Percentiles rank a stretch among this genome's conserved stretches.
These are phyloP conservation scores for Cutaneotrichosporon cyanovorans DNA, from an alignment of 1,284 basidiomycete genomes.

Conservation along the genomic window DNA sequence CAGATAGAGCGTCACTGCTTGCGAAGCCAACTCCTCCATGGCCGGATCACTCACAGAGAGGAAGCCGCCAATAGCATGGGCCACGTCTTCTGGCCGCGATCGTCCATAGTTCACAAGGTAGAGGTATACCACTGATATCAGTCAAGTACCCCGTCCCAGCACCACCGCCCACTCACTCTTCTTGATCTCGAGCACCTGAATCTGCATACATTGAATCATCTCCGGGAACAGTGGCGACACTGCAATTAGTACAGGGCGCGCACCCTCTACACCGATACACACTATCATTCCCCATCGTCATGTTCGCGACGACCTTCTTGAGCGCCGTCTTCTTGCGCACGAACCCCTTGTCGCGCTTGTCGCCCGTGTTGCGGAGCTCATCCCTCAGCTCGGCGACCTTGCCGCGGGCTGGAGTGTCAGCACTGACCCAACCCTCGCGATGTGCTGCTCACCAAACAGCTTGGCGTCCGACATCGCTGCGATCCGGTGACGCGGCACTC, in stretches of 20 bases:
- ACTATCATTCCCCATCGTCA: slow-evolving; percentile 98
- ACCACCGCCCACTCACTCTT: slow-evolving; percentile 62
- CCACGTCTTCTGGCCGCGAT: slow-evolving; percentile 90
- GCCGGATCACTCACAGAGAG: slow-evolving; percentile 57
- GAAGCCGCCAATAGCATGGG: slow-evolving; percentile 94
- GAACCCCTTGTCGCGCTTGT: slow-evolving; percentile 86
- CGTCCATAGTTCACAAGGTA: slow-evolving; percentile 98
- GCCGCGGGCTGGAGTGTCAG: slow-evolving; percentile 55
- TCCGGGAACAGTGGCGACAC: slow-evolving; percentile 96
- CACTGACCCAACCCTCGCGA: neutral
- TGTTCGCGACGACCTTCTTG: slow-evolving; percentile 93
- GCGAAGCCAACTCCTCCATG: no score
- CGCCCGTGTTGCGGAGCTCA: slow-evolving; percentile 78
- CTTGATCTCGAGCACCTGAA: slow-evolving; percentile 81
- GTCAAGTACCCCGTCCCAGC: no score
- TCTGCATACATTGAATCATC: slow-evolving; percentile 89
- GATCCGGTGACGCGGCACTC: no score
- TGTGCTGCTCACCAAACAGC: slow-evolving; percentile 36
- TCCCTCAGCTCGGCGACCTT: slow-evolving; percentile 74
- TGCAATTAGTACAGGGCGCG: slow-evolving; percentile 49
- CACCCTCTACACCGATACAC: slow-evolving; percentile 47
- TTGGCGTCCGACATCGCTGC: slow-evolving; percentile 45
- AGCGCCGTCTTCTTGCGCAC: slow-evolving; percentile 79
- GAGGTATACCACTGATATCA: slow-evolving; percentile 75
- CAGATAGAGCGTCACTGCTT: no score